phyloP scores from a whole-genome alignment of 1,139 yeast species.

The Geotrichum carabidarum region DNA sequence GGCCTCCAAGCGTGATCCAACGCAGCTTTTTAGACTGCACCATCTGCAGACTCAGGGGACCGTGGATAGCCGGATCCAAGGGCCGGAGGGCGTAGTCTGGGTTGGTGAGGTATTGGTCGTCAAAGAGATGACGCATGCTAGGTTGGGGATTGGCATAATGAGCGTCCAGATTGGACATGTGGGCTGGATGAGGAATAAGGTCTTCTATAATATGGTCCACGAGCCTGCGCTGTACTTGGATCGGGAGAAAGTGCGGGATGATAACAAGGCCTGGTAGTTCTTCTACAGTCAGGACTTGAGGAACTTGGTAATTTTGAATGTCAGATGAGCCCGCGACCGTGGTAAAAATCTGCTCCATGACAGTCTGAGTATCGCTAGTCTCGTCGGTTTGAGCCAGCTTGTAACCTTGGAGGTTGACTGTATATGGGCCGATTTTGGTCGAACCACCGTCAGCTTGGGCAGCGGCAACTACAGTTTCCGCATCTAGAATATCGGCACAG shows the following conservation, averaged over 20 bases:
- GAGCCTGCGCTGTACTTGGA: slow-evolving; percentile 32
- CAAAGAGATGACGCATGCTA: slow-evolving; percentile 29
- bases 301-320: not conserved
- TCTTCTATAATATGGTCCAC: slow-evolving; percentile 33
- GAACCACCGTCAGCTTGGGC: not conserved
- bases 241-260: slow-evolving; percentile 29
- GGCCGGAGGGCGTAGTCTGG: slow-evolving; percentile 3
- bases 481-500: slow-evolving; percentile 12
- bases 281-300: slow-evolving; percentile 22
- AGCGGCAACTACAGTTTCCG: not conserved
- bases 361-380: not conserved
- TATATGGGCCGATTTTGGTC: slow-evolving; percentile 2
- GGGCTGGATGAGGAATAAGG: slow-evolving; percentile 35
- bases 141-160: slow-evolving; percentile 27
- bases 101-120: slow-evolving; percentile 1
- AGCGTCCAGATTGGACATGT: slow-evolving; percentile 38
- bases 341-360: slow-evolving; percentile 2
- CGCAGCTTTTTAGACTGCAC: slow-evolving; percentile 35
- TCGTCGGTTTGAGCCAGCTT: not conserved
- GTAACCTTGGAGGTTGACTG: slow-evolving; percentile 1
- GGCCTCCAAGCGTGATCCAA: slow-evolving; percentile 47
- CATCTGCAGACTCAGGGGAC: slow-evolving; percentile 8
- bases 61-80: slow-evolving; percentile 7
- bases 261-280: slow-evolving; percentile 39
- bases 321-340: not conserved